Base-by-base conservation (phyloP, 768 basidiomycete genomes). In the Russula sp. region DNA sequence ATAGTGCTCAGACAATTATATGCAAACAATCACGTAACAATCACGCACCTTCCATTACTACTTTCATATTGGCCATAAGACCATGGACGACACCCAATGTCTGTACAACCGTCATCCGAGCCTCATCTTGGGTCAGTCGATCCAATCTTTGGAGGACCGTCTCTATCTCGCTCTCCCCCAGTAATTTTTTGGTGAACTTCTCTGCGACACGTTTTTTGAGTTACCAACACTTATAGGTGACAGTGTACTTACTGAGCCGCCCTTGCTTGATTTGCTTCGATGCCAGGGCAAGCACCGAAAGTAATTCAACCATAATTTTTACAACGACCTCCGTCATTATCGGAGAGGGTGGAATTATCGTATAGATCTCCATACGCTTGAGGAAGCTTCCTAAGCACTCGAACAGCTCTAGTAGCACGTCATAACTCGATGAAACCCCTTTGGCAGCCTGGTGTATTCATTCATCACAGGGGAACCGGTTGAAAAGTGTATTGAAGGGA, bases 231-330 rank as follows among this genome's bases (percentile, higher is more conserved):
- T n/a, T 3, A 30, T 30, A 30, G 30, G 7, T 30, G 30, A 30
- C 5, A 30, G 30, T 1, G 10, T 1, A 14, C 62, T 40, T 26
- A 63, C 62, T 57, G n/a, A 63, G 7, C 4, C 56, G 28, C 1
- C 62, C 62, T 10, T 63, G 38, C 4, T 61, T 44, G 8, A 61
- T 48, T 16, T 54, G 52, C 24, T 61, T 61, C 13, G 60, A 53
- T 2, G 52, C 52, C 11, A 48, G 46, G 46, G 46, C 24, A 50
- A 50, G 49, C 7, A 50, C 49, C 0, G 49, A 50, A 14, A 50
- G 49, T 9, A 50, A 2, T 4, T 50, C 16, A 1, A 26, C 49
- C 49, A 28, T 50, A 0, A 50, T 50, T 28, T 50, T 50, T 22
- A 26, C 10, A 7, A 49, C 3, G 5, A 26, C 24, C 3, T 16